Percentiles rank a stretch among this genome's conserved stretches.
phyloP scores from a whole-genome alignment of 768 basidiomycete species.

The Boletus eberwhitei region DNA sequence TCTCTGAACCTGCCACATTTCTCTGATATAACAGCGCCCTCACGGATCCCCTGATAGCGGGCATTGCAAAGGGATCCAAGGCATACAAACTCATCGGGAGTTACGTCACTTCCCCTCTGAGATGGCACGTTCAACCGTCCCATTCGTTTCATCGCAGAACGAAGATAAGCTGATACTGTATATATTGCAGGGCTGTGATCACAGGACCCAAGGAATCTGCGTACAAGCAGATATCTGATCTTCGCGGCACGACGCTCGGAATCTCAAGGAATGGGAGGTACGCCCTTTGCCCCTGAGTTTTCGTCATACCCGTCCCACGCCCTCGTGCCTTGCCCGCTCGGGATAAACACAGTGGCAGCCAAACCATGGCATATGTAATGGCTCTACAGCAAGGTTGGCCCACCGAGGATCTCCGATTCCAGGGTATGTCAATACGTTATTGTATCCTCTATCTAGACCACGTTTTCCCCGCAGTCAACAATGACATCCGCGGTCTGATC shows the following conservation, averaged over 20 bases:
- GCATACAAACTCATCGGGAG: constrained; percentile 91
- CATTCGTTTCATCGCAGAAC: background rate
- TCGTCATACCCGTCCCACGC: background rate
- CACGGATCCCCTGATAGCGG: constrained; percentile 88
- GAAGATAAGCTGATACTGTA: background rate
- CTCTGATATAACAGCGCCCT: constrained; percentile 56
- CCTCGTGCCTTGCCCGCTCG: background rate
- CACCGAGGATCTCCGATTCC: constrained; percentile 60
- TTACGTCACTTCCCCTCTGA: constrained; percentile 84
- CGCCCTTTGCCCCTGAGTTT: background rate
- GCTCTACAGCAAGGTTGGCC: constrained; percentile 84
- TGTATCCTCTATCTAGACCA: background rate
- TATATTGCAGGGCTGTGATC: constrained; percentile 83
- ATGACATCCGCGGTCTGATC: constrained; percentile 77
- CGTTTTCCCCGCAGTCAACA: constrained; percentile 55
- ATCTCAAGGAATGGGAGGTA: constrained; percentile 88
- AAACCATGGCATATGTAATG: constrained; percentile 97
- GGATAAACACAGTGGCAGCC: constrained; percentile 58
- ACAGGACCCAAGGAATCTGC: constrained; percentile 66
- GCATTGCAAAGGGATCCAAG: constrained; percentile 84
- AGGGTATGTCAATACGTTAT: constrained; percentile 44
- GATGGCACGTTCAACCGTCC: constrained; percentile 54
- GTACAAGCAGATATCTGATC: constrained; percentile 67
- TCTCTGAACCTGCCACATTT: background rate
- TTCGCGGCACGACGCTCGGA: constrained; percentile 80